phyloP scores from a whole-genome alignment of 2,329 filamentous ascomycete species.

The Sclerotinia spermophila region DNA sequence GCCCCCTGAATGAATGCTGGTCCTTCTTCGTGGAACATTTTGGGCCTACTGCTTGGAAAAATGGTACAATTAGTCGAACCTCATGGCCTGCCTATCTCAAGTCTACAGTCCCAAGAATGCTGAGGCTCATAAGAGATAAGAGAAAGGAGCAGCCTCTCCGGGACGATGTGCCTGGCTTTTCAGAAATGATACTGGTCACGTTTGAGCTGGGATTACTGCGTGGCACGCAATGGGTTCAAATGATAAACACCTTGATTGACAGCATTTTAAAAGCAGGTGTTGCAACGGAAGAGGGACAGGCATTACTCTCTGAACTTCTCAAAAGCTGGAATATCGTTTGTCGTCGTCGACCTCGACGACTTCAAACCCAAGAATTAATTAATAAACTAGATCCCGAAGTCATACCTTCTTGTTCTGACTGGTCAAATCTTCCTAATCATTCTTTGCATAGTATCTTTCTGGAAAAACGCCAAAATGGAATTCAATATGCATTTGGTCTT shows the following conservation, averaged over 20 bases:
- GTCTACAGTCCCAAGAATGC: conserved; percentile 22
- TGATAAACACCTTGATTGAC: conserved; percentile 29
- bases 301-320: conserved; percentile 31
- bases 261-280: conserved; percentile 19
- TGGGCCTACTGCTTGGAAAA: conserved; percentile 28
- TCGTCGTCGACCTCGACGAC: conserved; percentile 19
- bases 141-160: conserved; percentile 28
- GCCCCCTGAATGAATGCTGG: conserved; percentile 31
- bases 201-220: conserved; percentile 29
- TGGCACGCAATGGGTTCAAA: conserved; percentile 30
- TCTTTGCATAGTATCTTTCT: neutral
- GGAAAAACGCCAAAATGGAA: conserved; percentile 21
- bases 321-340: conserved; percentile 36
- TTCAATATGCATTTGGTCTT: conserved; percentile 24
- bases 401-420: conserved; percentile 24
- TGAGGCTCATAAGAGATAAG: conserved; percentile 26
- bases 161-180: conserved; percentile 28
- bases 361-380: neutral
- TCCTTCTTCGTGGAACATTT: conserved; percentile 36
- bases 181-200: conserved; percentile 32
- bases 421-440: conserved; percentile 27
- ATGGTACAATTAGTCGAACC: conserved; percentile 19
- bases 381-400: neutral
- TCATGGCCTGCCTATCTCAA: conserved; percentile 26
- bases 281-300: conserved; percentile 17